A percentile compares a stretch with the other conserved stretches of the same genome.
phyloP scores from a whole-genome alignment of 768 basidiomycete species.

The Scleroderma bovista region DNA sequence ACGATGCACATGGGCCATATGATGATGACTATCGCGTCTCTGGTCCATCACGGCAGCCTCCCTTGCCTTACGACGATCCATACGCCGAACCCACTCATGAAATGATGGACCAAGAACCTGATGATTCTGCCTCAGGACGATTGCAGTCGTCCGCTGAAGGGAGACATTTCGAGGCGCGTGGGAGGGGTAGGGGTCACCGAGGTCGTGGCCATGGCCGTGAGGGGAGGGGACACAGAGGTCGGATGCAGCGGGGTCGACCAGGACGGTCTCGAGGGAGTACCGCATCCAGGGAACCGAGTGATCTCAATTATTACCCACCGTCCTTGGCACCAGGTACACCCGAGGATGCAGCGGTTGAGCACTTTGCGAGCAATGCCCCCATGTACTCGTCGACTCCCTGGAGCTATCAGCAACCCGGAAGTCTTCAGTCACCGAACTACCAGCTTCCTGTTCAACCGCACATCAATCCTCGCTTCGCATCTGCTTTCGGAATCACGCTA shows the following conservation, averaged over 20 bases:
- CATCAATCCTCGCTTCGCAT: constrained; percentile 78
- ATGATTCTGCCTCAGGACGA: background rate
- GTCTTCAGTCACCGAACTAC: constrained; percentile 10
- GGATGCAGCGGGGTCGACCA: background rate
- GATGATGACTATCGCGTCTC: constrained; percentile 53
- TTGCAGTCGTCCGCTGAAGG: background rate
- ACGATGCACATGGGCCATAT: constrained; percentile 62
- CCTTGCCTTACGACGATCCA: constrained; percentile 76
- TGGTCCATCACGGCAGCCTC: constrained; percentile 56
- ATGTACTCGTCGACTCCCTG: constrained; percentile 12
- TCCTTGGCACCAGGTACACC: constrained; percentile 45
- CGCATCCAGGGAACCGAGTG: constrained; percentile 18
- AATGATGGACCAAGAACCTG: background rate
- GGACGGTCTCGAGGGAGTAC: background rate
- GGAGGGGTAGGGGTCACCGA: background rate
- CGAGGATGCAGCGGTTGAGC: constrained; percentile 39
- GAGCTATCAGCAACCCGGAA: constrained; percentile 10
- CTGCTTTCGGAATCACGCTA: constrained; percentile 48
- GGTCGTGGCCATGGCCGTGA: constrained; percentile 23
- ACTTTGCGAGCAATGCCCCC: constrained; percentile 24
- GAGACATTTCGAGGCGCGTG: background rate
- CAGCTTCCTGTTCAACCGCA: constrained; percentile 62
- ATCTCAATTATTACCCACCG: constrained; percentile 27
- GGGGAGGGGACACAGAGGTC: background rate
- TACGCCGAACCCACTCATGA: constrained; percentile 48